Evolutionary conservation across 345 rosid genomes (phyloP).

Genomic region (Pugionium dolabratum): DNA sequence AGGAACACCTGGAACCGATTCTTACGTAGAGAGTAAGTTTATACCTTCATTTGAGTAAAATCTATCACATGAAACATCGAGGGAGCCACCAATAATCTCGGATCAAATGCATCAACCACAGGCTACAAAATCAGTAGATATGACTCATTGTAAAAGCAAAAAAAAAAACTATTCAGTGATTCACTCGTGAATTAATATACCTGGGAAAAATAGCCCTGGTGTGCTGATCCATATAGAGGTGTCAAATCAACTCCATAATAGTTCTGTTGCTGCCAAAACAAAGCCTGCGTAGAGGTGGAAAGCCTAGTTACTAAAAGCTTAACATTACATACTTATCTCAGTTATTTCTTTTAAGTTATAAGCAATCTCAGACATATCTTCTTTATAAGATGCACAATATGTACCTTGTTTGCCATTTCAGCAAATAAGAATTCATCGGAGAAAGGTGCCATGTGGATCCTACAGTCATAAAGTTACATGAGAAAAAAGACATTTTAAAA

Average conservation of each 20-base stretch:
- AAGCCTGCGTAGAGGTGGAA: conserved; percentile 55
- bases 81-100: conserved; percentile 89
- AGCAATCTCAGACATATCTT: neutral
- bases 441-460: conserved; percentile 99
- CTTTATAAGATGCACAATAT: conserved; percentile 19
- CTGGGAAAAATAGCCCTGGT: conserved; percentile 96
- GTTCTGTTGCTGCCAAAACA: conserved; percentile 96
- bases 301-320: neutral
- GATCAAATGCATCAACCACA: conserved; percentile 99
- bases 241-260: conserved; percentile 91
- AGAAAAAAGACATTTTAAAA: conserved; percentile 9
- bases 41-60: conserved; percentile 80
- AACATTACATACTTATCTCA: neutral
- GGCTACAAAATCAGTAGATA: conserved; percentile 55
- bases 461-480: conserved; percentile 43
- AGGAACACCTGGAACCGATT: neutral
- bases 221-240: conserved; percentile 78
- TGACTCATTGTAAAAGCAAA: conserved; percentile 9
- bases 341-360: neutral
- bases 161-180: neutral
- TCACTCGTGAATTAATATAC: conserved; percentile 40
- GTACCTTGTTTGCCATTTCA: conserved; percentile 99
- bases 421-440: conserved; percentile 91
- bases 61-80: conserved; percentile 64
- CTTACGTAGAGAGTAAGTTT: neutral